A percentile compares a stretch with the other conserved stretches of the same genome.
These are phyloP conservation scores for Astragalus glycyphyllos DNA, from an alignment of 306 rosid genomes.

Conservation along the genomic window DNA sequence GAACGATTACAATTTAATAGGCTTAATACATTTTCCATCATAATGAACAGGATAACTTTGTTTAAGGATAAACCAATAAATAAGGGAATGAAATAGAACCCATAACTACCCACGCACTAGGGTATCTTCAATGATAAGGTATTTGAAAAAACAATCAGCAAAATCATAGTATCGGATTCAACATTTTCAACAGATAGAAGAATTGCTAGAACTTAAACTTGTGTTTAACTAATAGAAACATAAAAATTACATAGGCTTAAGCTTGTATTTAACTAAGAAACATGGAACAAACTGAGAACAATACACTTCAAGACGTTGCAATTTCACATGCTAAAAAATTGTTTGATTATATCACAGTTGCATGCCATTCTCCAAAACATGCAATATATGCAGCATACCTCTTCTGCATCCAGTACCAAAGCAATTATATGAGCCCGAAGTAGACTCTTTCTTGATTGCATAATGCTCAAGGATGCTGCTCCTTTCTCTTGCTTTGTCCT, in stretches of 20 bases:
- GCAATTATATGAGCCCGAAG: conserved; percentile 96
- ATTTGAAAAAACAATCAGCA: conserved; percentile 26
- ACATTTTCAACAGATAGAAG: conserved; percentile 27
- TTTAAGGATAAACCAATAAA: too few relatives aligned
- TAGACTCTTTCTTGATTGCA: conserved; percentile 90
- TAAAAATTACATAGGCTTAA: neutral
- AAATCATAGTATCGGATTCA: conserved; percentile 19
- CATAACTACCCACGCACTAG: neutral
- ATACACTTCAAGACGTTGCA: conserved; percentile 16
- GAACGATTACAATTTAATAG: conserved; percentile 32
- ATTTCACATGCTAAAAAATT: conserved; percentile 21
- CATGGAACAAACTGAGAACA: conserved; percentile 19
- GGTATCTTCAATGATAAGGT: conserved; percentile 25
- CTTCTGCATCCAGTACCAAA: conserved; percentile 93
- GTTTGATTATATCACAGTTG: conserved; percentile 24
- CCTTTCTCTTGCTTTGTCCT: conserved; percentile 89
- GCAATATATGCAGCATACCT: conserved; percentile 56
- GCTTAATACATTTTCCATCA: neutral
- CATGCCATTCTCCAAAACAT: conserved; percentile 15
- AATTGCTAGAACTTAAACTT: conserved; percentile 25
- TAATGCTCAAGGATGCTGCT: conserved; percentile 89
- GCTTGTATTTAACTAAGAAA: neutral
- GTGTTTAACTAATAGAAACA: too few relatives aligned
- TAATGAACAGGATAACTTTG: too few relatives aligned
- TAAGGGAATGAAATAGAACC: too few relatives aligned